Conservation (phyloP, 148 eudicot genomes). For the Polygonum aviculare region DNA sequence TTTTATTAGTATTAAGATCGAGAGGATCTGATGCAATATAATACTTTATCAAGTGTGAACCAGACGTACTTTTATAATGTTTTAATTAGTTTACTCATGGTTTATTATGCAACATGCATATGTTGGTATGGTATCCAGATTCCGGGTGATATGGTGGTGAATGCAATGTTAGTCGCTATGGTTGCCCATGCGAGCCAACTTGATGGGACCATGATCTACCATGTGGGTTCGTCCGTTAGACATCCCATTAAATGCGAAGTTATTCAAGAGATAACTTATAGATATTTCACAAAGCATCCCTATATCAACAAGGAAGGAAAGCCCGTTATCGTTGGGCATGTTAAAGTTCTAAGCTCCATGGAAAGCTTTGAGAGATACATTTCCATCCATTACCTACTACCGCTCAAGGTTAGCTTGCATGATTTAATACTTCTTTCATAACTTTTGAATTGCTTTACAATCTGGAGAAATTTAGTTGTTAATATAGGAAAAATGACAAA, state of each 20-base stretch:
- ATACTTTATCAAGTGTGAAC: neutral
- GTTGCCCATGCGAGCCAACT: slow-evolving; percentile 27
- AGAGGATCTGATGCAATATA: neutral
- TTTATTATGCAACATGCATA: no score
- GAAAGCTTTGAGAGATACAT: slow-evolving; percentile 52
- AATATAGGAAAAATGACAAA: no score
- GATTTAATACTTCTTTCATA: neutral
- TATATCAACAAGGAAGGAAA: slow-evolving; percentile 55
- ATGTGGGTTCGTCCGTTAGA: slow-evolving; percentile 50
- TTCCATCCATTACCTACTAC: slow-evolving; percentile 46
- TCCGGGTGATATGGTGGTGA: slow-evolving; percentile 17
- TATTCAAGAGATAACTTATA: slow-evolving; percentile 28
- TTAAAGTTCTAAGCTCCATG: slow-evolving; percentile 39
- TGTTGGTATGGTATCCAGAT: slow-evolving; percentile 6
- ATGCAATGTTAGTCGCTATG: slow-evolving; percentile 13
- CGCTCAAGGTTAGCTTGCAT: slow-evolving; percentile 44
- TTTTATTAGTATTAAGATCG: no score
- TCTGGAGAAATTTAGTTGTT: no score
- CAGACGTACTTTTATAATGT: no score
- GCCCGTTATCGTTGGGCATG: slow-evolving; percentile 39
- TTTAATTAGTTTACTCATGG: no score
- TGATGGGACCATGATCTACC: slow-evolving; percentile 27
- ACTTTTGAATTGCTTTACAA: no score
- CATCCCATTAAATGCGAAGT: slow-evolving; percentile 24
- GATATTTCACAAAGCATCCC: slow-evolving; percentile 45